A percentile compares a stretch with the other conserved stretches of the same genome.
These are phyloP conservation scores for Globisporangium spiculum DNA, from an alignment of 352 stramenopile species.

Conservation along the genomic window DNA sequence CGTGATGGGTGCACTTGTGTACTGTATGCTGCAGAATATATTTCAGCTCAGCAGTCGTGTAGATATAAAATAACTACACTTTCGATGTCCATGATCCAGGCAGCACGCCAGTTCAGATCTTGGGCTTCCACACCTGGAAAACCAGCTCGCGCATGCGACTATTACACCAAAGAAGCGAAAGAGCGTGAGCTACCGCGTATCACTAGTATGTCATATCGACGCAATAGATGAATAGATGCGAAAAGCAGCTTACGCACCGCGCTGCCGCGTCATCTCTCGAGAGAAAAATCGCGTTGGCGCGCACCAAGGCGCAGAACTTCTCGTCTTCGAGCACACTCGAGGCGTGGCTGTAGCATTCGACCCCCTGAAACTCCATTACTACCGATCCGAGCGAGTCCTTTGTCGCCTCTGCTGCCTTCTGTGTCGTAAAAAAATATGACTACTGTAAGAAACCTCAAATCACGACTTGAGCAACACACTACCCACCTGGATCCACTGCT, in stretches of 20 bases:
- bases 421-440: background rate
- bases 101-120: constrained; percentile 21
- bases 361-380: constrained; percentile 58
- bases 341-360: constrained; percentile 19
- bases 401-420: constrained; percentile 35
- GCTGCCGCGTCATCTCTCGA: constrained; percentile 27
- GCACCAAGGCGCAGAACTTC: constrained; percentile 20
- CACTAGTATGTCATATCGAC: too few species aligned
- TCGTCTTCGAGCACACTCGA: constrained; percentile 21
- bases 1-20: background rate
- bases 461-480: background rate
- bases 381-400: constrained; percentile 39
- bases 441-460: background rate
- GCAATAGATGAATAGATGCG: background rate
- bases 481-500: constrained; percentile 8
- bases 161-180: background rate
- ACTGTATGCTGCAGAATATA: background rate
- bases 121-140: constrained; percentile 55
- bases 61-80: too few species aligned
- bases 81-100: too few species aligned
- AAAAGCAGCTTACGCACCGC: constrained; percentile 22
- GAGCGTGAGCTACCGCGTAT: background rate
- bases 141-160: constrained; percentile 41
- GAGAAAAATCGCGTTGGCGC: constrained; percentile 22
- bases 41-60: too few species aligned